These are phyloP conservation scores for Puccinia horiana DNA, from an alignment of 1,284 basidiomycete species.

Conservation along the genomic window DNA sequence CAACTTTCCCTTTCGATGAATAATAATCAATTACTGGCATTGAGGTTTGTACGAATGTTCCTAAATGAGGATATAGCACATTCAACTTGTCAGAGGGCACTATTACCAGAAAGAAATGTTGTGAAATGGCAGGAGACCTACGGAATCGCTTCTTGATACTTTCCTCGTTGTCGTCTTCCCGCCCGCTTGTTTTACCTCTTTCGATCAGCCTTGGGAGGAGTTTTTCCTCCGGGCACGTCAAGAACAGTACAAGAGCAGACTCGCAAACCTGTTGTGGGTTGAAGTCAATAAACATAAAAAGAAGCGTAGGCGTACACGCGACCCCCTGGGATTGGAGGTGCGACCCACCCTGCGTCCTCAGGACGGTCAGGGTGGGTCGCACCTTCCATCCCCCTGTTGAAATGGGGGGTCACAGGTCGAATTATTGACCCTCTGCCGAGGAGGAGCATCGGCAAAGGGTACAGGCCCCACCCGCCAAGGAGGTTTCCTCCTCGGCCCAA, in stretches of 20 bases:
- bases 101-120: not conserved
- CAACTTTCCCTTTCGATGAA: constrained; percentile 70
- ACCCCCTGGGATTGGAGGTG: too few species aligned
- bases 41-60: constrained; percentile 83
- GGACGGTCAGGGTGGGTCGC: too few species aligned
- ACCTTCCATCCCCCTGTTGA: too few species aligned
- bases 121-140: constrained; percentile 60
- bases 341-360: too few species aligned
- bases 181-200: constrained; percentile 87
- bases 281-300: not conserved
- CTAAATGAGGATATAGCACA: constrained; percentile 60
- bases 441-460: too few species aligned
- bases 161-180: constrained; percentile 93
- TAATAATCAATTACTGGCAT: constrained; percentile 95
- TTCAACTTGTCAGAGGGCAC: not conserved
- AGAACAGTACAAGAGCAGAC: constrained; percentile 80
- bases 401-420: too few species aligned
- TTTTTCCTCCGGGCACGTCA: constrained; percentile 81
- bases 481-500: too few species aligned
- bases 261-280: constrained; percentile 68
- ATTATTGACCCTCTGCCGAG: too few species aligned
- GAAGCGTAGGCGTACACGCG: not conserved
- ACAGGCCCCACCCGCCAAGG: too few species aligned
- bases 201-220: constrained; percentile 84
- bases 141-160: constrained; percentile 95